Base-by-base conservation (phyloP, 306 rosid species). In the Sesbania bispinosa region DNA sequence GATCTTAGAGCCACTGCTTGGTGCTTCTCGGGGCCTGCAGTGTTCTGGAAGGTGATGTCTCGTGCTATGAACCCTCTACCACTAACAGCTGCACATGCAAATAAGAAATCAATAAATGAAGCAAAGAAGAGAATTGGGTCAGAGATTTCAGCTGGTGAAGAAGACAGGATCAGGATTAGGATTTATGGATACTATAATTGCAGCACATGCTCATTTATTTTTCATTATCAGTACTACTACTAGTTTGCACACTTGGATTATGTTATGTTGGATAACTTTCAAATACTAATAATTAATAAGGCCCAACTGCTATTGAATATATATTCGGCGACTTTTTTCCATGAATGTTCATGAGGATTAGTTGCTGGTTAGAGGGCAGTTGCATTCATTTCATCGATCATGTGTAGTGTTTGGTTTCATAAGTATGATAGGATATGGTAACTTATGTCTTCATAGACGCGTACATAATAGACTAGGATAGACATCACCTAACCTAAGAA, bases 21-120 rank as follows among this genome's bases (percentile, higher is more conserved):
- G 36, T 75, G 73, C 50, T 65, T 75, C 51, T 53, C 39, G 1
- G 79, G 67, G 0, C 95, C 97, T 1, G 97, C 92, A 0, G 87
- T 82, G 79, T 90, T 90, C 77, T 81, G 83, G 21, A 90, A 80
- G 6, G 81, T 61, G 10, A 90, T 75, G 62, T 86, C 90, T 32
- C 92, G 45, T 11, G 87, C 92, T 77, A 90, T 90, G 83, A 88
- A 88, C 18, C 95, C 90, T 75, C 90, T 81, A 1, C 97, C 96
- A 52, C 92, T 87, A 4, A 92, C 97, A 39, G 97, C 97, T 92
- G 81, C 75, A 57, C 39, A 47, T 67, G 66, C 52, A 30, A 9
- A 24, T 7, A 7, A 10, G 6, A 5, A 33, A 2, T 7, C 1
- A 24, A 2, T 9, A 16, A 74, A 14, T 16, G 6, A 47, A 3